Conservation (phyloP, 805 yeast genomes). For the Metschnikowia colocasiae region DNA sequence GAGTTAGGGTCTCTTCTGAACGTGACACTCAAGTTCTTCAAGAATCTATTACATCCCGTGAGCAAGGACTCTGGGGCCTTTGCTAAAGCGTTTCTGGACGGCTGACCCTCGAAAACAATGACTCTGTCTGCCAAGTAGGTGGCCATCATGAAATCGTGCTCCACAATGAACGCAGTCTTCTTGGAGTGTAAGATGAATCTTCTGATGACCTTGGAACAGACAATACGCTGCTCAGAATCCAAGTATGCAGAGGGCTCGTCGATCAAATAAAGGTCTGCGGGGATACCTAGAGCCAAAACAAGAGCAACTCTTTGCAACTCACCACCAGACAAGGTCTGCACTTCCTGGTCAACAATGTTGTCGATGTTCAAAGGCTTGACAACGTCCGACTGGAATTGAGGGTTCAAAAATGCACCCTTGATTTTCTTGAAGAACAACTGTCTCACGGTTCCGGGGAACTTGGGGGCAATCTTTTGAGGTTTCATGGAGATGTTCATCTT, state of each 20-base stretch:
- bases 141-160: constrained; percentile 99
- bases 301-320: constrained; percentile 99
- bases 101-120: constrained; percentile 95
- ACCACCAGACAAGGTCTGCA: constrained; percentile 97
- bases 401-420: constrained; percentile 87
- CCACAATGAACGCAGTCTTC: constrained; percentile 98
- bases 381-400: constrained; percentile 98
- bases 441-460: constrained; percentile 97
- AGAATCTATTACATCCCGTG: constrained; percentile 95
- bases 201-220: constrained; percentile 97
- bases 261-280: constrained; percentile 93
- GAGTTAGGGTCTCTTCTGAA: constrained; percentile 99
- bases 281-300: constrained; percentile 87
- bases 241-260: constrained; percentile 99
- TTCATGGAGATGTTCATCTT: constrained; percentile 93
- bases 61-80: constrained; percentile 87
- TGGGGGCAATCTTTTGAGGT: constrained; percentile 99
- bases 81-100: constrained; percentile 82
- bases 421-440: constrained; percentile 96
- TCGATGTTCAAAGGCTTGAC: constrained; percentile 93
- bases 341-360: constrained; percentile 95
- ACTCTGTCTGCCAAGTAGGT: constrained; percentile 98
- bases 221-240: constrained; percentile 99
- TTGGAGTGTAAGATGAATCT: constrained; percentile 93
- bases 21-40: constrained; percentile 95